These are phyloP conservation scores for Forsythia suspensa DNA, from an alignment of 257 asterid genomes.

Conservation along the genomic window DNA sequence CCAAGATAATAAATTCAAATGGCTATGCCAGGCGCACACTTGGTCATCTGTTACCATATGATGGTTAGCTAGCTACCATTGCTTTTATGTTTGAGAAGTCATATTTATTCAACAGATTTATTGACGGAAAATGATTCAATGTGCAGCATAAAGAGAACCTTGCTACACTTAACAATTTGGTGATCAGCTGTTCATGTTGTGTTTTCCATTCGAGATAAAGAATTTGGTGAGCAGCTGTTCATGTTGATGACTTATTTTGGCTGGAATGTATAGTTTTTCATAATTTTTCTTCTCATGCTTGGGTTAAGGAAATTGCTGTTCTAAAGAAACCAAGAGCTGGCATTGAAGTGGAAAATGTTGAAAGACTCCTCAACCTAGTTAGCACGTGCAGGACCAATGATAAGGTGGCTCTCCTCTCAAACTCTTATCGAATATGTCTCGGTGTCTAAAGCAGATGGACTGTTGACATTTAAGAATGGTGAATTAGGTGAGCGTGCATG, in stretches of 20 bases:
- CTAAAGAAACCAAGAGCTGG: constrained; percentile 59
- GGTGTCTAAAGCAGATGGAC: constrained; percentile 6
- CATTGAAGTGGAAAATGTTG: constrained; percentile 43
- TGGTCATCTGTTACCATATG: constrained; percentile 71
- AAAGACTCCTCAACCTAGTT: constrained; percentile 55
- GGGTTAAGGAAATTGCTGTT: constrained; percentile 63
- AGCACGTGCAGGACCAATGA: constrained; percentile 68
- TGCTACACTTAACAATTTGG: constrained; percentile 62
- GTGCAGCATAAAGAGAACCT: constrained; percentile 88
- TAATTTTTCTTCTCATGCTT: constrained; percentile 21
- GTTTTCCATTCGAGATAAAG: constrained; percentile 4
- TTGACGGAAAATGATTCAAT: constrained; percentile 30
- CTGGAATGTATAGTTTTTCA: constrained; percentile 3
- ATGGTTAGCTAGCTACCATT: constrained; percentile 50
- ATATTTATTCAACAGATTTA: constrained; percentile 14
- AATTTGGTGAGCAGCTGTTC: constrained; percentile 29
- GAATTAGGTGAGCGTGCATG: constrained; percentile 67
- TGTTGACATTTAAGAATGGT: constrained; percentile 24
- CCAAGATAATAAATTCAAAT: neutral
- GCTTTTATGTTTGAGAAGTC: constrained; percentile 12
- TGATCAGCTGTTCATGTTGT: constrained; percentile 38
- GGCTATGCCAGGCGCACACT: constrained; percentile 17
- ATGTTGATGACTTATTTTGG: constrained; percentile 1
- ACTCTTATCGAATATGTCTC: constrained; percentile 3
- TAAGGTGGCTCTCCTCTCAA: constrained; percentile 44